A percentile compares a stretch with the other conserved stretches of the same genome.
Evolutionary conservation across 129 eudicot genomes (phyloP).

Genomic region (Pseudognaphalium luteoalbum): DNA sequence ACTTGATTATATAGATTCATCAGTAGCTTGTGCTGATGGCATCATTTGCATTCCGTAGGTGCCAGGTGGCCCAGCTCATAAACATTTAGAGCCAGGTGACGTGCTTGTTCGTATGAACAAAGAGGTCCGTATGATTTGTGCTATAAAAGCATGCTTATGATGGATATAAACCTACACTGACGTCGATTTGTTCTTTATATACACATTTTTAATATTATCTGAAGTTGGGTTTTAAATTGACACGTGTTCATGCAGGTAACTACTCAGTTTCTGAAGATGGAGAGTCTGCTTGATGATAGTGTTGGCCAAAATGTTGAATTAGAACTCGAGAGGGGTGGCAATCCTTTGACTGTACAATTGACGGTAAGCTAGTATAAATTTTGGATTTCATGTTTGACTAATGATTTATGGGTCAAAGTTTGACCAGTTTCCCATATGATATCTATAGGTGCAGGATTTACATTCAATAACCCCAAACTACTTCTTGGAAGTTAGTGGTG

Average conservation of each 20-base stretch:
- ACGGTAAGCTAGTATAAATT: conserved; percentile 17
- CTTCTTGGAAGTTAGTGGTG: conserved; percentile 96
- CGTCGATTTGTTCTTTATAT: not conserved
- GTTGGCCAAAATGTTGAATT: conserved; percentile 68
- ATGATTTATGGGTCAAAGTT: not conserved
- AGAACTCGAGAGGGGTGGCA: conserved; percentile 92
- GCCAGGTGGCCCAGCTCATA: conserved; percentile 96
- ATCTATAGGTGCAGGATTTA: conserved; percentile 81
- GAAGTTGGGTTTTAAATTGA: not conserved
- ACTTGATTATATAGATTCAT: conserved; percentile 6
- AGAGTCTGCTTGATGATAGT: conserved; percentile 77
- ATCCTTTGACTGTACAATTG: conserved; percentile 65
- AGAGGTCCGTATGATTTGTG: conserved; percentile 47
- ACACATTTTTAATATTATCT: not conserved
- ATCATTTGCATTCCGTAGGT: conserved; percentile 53
- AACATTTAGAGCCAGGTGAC: conserved; percentile 85
- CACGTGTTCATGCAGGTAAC: conserved; percentile 56
- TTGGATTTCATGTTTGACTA: conserved; percentile 1
- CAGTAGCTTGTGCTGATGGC: conserved; percentile 10
- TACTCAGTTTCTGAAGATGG: conserved; percentile 90
- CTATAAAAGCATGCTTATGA: not conserved
- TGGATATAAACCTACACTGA: conserved; percentile 4
- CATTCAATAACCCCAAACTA: conserved; percentile 90
- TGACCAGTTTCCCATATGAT: conserved; percentile 8
- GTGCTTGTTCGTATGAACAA: conserved; percentile 80